Evolutionary conservation across 1,139 yeast genomes (phyloP).

Genomic region (Debaryomyces udenii): DNA sequence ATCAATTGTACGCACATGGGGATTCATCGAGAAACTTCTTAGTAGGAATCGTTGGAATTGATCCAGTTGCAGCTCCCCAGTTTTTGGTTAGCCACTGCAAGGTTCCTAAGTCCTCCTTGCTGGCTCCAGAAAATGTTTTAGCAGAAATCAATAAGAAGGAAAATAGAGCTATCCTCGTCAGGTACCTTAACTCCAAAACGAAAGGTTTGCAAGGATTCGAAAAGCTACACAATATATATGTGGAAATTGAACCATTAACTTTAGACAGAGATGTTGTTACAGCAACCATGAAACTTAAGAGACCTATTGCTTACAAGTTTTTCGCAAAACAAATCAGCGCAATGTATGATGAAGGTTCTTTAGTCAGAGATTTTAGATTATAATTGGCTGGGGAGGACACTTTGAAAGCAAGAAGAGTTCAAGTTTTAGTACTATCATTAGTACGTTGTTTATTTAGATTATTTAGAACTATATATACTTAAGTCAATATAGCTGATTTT

Average conservation of each 20-base stretch:
- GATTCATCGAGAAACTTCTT: constrained; percentile 34
- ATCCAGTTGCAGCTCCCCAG: constrained; percentile 29
- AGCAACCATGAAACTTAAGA: constrained; percentile 44
- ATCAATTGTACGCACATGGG: constrained; percentile 59
- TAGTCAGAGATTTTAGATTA: constrained; percentile 24
- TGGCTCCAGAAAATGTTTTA: constrained; percentile 25
- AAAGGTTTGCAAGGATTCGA: constrained; percentile 38
- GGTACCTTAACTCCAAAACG: constrained; percentile 32
- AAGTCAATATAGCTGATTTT: neutral
- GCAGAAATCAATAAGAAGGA: constrained; percentile 28
- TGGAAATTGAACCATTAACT: constrained; percentile 44
- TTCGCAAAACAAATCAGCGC: constrained; percentile 25
- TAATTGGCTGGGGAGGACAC: no score
- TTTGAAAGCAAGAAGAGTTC: no score
- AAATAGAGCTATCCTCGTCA: constrained; percentile 28
- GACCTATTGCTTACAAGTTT: constrained; percentile 40
- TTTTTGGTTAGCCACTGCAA: constrained; percentile 25
- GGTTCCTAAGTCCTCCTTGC: constrained; percentile 12
- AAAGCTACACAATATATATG: constrained; percentile 36
- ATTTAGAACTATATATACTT: neutral
- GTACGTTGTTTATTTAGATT: neutral
- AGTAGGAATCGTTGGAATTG: constrained; percentile 44
- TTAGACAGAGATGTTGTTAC: constrained; percentile 43
- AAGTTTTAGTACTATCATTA: no score
- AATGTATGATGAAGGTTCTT: constrained; percentile 33